Evolutionary conservation across 257 asterid genomes (phyloP), one percentile per base, ranked within the genome.

Genomic region (Datura wrightii): DNA sequence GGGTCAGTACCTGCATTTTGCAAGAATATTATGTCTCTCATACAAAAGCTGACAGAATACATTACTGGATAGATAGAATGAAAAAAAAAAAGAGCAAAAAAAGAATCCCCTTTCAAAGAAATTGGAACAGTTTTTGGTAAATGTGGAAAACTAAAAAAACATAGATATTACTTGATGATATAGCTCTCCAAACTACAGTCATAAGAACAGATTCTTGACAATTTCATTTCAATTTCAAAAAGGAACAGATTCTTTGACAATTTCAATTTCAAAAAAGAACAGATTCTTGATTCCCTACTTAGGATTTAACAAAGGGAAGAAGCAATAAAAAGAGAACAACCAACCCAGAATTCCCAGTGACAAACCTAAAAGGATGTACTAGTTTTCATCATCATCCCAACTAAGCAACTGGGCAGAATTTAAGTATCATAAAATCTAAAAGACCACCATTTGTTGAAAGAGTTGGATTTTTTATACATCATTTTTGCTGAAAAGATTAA

Each of bases 211-310:
- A 24, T 62, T 65, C 72, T 65, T 36, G 72, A 65, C 54, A 50
- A 48, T 50, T 8, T 8, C 13, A 39, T 46, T 46, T 46, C 53
- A 48, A 1, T 48, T 48, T 48, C 10, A 48, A 48, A 9, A 48
- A 62, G n/a, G 69, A 62, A 24, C 69, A 24, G 41, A 19, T 62
- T 65, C 72, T 65, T 65, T 24, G 31, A 24, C 31, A 24, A 24
- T 42, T 44, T 44, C 50, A 44, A 44, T 44, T 44, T 44, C 7
- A 44, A 44, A 7, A 44, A 60, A 60, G 67, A 60, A 19, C 67
- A 24, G 69, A 19, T 62, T 65, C 72, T 65, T 65, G 72, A 65
- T 65, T 65, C 72, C 72, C 72, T 5, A 6, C 19, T 65, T 13
- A 36, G 44, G 18, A 65, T 65, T 34, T 65, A 65, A 34, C 72